Percentiles rank a stretch among this genome's conserved stretches.
Conservation (phyloP, 2,329 filamentous ascomycete genomes). For the Colletotrichum simmondsii region DNA sequence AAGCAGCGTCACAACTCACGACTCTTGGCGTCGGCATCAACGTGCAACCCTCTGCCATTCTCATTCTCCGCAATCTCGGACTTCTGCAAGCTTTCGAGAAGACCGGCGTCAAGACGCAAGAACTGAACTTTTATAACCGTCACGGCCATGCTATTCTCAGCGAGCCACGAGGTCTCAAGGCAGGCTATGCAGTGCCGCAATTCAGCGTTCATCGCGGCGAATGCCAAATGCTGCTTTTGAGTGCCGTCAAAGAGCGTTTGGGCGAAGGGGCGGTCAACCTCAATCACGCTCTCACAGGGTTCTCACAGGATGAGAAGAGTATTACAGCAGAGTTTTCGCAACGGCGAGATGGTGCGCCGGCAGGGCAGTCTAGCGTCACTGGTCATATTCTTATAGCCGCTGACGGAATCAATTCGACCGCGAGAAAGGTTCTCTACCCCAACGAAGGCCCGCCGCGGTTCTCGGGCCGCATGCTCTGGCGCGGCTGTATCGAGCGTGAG, state of each 20-base stretch:
- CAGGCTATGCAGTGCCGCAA: conserved; percentile 7
- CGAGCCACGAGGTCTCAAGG: conserved; percentile 3
- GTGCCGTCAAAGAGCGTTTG: conserved; percentile 16
- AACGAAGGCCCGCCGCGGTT: conserved; percentile 20
- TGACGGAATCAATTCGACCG: conserved; percentile 29
- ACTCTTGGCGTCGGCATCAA: conserved; percentile 27
- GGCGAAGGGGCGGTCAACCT: conserved; percentile 1
- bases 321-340: conserved; percentile 16
- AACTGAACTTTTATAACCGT: conserved; percentile 28
- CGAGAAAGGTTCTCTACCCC: conserved; percentile 10
- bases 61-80: conserved; percentile 24
- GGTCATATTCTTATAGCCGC: conserved; percentile 21
- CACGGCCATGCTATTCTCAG: conserved; percentile 21
- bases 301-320: not conserved
- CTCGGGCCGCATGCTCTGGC: conserved; percentile 28
- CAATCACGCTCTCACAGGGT: conserved; percentile 19
- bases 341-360: conserved; percentile 11
- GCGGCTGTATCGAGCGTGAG: conserved; percentile 16
- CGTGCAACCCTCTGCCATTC: conserved; percentile 14
- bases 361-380: not conserved
- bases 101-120: conserved; percentile 20
- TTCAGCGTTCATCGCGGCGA: conserved; percentile 23
- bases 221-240: conserved; percentile 18
- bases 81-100: conserved; percentile 15
- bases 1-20: conserved; percentile 21